Evolutionary conservation across 2,329 filamentous ascomycete species (phyloP), one percentile per base, ranked within the genome.

Genomic region (Davidsoniella neocaledoniae): DNA sequence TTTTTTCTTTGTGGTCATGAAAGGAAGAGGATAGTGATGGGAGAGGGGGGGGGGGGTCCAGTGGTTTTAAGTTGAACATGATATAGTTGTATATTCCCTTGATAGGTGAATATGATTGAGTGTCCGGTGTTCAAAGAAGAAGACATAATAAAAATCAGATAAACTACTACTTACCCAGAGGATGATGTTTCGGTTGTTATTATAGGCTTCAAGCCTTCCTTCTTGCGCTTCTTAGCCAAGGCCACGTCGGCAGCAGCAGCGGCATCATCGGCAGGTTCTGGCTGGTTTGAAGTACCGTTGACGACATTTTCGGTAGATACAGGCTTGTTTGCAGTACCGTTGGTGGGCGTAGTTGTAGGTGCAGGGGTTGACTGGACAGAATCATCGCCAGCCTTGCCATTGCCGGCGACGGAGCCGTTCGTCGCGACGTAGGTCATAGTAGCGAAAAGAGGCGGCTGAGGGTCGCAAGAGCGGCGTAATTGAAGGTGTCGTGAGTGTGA

Each of bases 201-300:
- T 48, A 48, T 48, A 12, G 46, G 46, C 46, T 48, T 48, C 21
- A 48, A 16, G 16, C 36, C 46, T 42, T 48, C 46, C 46, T 48
- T 48, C 26, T 48, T 48, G 26, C 46, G 46, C 46, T 48, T 48
- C 46, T 48, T 48, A 16, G 46, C 38, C 9, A 25, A 25, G 16
- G 46, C 46, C 5, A 23, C 36, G 23, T 47, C 46, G 38, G 46
- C 37, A 42, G 21, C 19, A 41, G 46, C 19, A 29, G 46, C 36
- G 17, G 37, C 37, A 42, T 40, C 37, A 12, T 19, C 46, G n/a
- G 38, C 14, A 33, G 29, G 29, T 10, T 33, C 46, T n/a, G 39
- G 10, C 10, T 19, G 12, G 38, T 12, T 14, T 7, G 23, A 5
- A 29, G 19, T 9, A 19, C 7, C n/a, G 23, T n/a, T 16, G 17